Base-by-base conservation (phyloP, 371 early-diverging fungal species). In the Lichtheimia ornata region DNA sequence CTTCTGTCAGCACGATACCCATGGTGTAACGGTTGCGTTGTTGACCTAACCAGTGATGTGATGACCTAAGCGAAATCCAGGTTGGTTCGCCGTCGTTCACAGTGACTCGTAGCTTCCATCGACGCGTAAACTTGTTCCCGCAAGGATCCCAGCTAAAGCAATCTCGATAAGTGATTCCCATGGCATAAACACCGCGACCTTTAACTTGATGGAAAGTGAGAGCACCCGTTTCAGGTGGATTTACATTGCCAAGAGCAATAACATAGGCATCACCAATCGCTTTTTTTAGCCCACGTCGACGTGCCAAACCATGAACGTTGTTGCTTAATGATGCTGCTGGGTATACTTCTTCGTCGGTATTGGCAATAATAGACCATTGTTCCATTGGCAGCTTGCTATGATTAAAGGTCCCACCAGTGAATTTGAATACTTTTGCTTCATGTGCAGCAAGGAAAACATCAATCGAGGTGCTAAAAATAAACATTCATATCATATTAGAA, bases 131-230 rank as follows among this genome's bases (percentile, higher is more conserved):
- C 40, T 54, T 59, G 20, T 59, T 56, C 2, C 65, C 65, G 27
- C 65, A 65, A 0, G 58, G n/a, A n/a, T 45, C 42, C 65, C 65
- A 65, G 14, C 60, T 59, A 27, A 65, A 65, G 40, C 65, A 65
- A 49, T 60, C 65, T 28, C 59, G 55, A 18, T 65, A 65, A 5
- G 42, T 12, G 6, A 65, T 44, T 5, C 18, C 30, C 42, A 65
- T 58, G 4, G 17, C 54, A 20, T 59, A 59, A 7, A 30, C 28
- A 11, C 56, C 59, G 5, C 50, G 56, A 17, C 45, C 59, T 20
- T 35, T 54, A 12, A 64, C 47, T 28, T 64, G 58, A 18, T 56
- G 55, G 22, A 53, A 65, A 18, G 53, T 59, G 2, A 65, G 17
- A 6, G 56, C 42, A 6, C 60, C 65, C 9, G 65, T 59, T 20